Base-by-base conservation (phyloP, 257 asterid species). In the Asclepias syriaca region DNA sequence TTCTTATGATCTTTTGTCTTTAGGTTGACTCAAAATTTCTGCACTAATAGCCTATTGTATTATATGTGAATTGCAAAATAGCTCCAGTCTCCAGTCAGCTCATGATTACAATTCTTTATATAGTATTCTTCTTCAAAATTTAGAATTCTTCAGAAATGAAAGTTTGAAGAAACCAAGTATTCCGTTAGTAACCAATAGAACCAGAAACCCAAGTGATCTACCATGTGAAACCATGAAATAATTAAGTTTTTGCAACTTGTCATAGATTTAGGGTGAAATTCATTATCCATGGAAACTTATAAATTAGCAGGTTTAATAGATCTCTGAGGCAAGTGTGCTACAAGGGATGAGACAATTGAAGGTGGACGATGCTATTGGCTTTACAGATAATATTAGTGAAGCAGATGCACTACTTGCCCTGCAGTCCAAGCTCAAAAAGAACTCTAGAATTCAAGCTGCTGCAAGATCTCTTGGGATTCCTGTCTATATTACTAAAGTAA, bases 391-490 rank as follows among this genome's bases (percentile, higher is more conserved):
- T 88, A 86, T 94, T 77, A 94, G 99, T 32, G 96, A 88, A 83
- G 97, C 97, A 66, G 97, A 89, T 87, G 90, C 83, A 57, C 73
- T 94, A 65, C 85, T 94, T 72, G 99, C 93, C 61, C 78, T 94
- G 85, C 97, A 88, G 82, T 87, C 98, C 77, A 94, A 87, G 89
- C 90, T 94, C 74, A 94, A 82, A 81, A 94, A 89, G 87, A 94
- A 94, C 77, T 77, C 99, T 74, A 84, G 90, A 81, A 90, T 94
- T 81, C 99, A 94, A 89, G 92, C 95, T 65, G 99, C 97, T 37
- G 95, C 98, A 58, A 89, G 81, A 82, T 83, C 99, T 72, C 95
- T 79, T 43, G 92, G 95, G 76, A 86, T 91, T 86, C 99, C 98
- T 74, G 84, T 84, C 77, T 94, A 89, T 85, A 74, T 85, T 39